phyloP scores from a whole-genome alignment of 78 protist genomes.

The Dictyostelium discoideum region dicty_2.7 NC_007089.4:3420501-3421000 shows the following conservation, averaged over 20 bases:
- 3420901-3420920: constrained; percentile 60
- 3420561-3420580: constrained; percentile 61
- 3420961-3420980: constrained; percentile 55
- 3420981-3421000: constrained; percentile 43
- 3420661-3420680: constrained; percentile 37
- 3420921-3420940: constrained; percentile 70
- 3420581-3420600: constrained; percentile 18
- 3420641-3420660: not conserved
- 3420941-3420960: constrained; percentile 28
- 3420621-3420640: not conserved
- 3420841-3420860: constrained; percentile 65
- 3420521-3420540: constrained; percentile 47
- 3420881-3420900: constrained; percentile 33
- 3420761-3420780: not conserved
- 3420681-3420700: constrained; percentile 55
- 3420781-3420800: no score
- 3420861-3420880: constrained; percentile 65
- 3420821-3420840: constrained; percentile 66
- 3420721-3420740: constrained; percentile 44
- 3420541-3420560: constrained; percentile 37
- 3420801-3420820: constrained; percentile 11
- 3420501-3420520: constrained; percentile 67
- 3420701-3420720: constrained; percentile 61
- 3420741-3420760: not conserved
- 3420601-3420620: not conserved